These are phyloP conservation scores for Myrica gale DNA, from an alignment of 306 rosid genomes.

Conservation along the genomic window DNA sequence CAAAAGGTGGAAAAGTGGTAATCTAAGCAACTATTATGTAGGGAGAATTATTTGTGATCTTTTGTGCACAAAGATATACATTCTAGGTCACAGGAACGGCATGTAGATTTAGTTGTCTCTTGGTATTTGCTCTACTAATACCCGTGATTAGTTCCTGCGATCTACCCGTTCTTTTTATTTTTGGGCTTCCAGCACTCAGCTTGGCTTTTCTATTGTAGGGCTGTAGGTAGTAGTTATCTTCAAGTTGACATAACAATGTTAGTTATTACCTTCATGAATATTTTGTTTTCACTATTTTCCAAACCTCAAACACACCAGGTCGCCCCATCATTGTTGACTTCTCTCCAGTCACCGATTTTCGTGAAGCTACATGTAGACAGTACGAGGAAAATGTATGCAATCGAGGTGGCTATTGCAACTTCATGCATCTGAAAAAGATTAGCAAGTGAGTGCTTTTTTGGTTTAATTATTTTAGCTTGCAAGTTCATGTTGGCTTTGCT, in stretches of 20 bases:
- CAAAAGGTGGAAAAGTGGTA: no score
- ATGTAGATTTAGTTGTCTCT: background rate
- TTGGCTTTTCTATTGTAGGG: background rate
- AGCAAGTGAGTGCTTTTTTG: conserved; percentile 52
- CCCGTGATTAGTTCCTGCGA: background rate
- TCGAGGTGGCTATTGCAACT: conserved; percentile 98
- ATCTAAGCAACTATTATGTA: no score
- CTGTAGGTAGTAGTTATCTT: background rate
- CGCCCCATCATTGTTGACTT: conserved; percentile 95
- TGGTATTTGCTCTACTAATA: background rate
- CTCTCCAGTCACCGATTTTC: conserved; percentile 97
- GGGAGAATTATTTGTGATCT: background rate
- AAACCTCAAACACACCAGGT: conserved; percentile 41
- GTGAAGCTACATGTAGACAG: conserved; percentile 99
- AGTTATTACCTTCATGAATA: conserved; percentile 2
- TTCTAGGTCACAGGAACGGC: background rate
- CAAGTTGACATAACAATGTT: background rate
- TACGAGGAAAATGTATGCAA: conserved; percentile 97
- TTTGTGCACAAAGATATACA: background rate
- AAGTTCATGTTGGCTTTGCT: background rate
- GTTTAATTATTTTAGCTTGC: background rate
- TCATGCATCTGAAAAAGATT: conserved; percentile 96
- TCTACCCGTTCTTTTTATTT: background rate
- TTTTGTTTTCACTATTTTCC: conserved; percentile 21
- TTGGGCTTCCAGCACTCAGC: background rate